Evolutionary conservation across 2,329 filamentous ascomycete species (phyloP).

Genomic region (Teratosphaeria pseudoeucalypti): DNA sequence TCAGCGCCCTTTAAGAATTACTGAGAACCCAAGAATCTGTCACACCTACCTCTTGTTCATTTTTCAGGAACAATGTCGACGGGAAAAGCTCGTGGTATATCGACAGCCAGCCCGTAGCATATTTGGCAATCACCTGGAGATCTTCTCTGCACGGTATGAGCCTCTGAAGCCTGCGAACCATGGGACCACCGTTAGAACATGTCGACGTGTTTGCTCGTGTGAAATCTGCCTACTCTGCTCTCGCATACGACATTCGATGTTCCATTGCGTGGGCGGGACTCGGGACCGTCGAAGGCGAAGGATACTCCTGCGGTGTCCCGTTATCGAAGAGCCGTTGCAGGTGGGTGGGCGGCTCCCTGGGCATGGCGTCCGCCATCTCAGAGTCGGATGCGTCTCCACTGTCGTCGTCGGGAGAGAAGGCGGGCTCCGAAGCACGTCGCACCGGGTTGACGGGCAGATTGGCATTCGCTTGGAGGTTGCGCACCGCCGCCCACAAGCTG

Average conservation of each 20-base stretch:
- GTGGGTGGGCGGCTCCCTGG: slow-evolving; percentile 1
- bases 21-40: neutral
- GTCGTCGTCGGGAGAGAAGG: neutral
- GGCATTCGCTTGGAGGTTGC: neutral
- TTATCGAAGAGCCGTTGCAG: neutral
- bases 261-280: neutral
- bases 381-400: neutral
- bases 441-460: neutral
- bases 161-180: neutral
- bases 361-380: neutral
- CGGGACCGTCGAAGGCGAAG: neutral
- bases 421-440: neutral
- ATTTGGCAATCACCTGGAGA: neutral
- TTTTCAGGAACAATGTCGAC: neutral
- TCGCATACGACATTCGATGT: neutral
- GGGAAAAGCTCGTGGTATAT: neutral
- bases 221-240: neutral
- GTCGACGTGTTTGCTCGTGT: neutral
- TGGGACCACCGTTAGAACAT: neutral
- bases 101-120: neutral
- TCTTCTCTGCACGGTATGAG: neutral
- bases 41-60: neutral
- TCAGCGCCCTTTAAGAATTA: neutral
- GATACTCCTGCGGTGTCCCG: neutral
- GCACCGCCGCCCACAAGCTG: neutral